Base-by-base conservation (phyloP, 2,329 filamentous ascomycete species). In the Colletotrichum lentis region DNA sequence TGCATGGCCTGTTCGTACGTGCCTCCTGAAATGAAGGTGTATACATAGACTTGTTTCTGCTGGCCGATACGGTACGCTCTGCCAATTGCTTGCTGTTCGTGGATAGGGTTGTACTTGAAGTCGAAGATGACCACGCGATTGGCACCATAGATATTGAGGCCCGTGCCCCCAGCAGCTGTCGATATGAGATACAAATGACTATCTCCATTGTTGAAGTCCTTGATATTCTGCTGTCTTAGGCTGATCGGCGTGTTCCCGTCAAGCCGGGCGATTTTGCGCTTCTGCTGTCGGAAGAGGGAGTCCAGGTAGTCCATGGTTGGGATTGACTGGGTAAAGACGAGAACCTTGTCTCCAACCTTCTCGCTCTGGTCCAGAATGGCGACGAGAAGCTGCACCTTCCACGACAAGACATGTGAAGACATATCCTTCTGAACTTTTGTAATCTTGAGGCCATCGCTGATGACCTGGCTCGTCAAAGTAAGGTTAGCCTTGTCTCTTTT, bases 81-180 rank as follows among this genome's bases (percentile, higher is more conserved):
- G 2, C 93, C 94, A 58, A 97, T 88, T 1, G 94, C 94, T 78
- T 97, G 94, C 73, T 94, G 90, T 77, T 97, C 94, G 75, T 90
- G 84, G 5, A 89, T 85, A 0, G 94, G 94, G 71, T 94, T 96
- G 80, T 90, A 97, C 69, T 85, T 84, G 74, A 91, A 93, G 76
- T 97, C 94, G 64, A 96, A 91, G 22, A 97, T 90, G 22, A 97
- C 86, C 1, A 97, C 92, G 22, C 94, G 88, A 75, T 94, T 97
- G 1, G 94, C 94, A 1, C 91, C 90, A 47, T 88, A 87, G 14
- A 97, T 90, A 69, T 97, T 97, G 57, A 97, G 82, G 0, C 94
- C 94, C 1, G 94, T 81, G 0, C 93, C 93, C 24, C 94, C 94
- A 10, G 94, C 93, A 68, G 79, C 88, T 1, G 93, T 97, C 0